Evolutionary conservation across 495 filamentous ascomycete genomes (phyloP).

Genomic region (Xylaria bambusicola): DNA sequence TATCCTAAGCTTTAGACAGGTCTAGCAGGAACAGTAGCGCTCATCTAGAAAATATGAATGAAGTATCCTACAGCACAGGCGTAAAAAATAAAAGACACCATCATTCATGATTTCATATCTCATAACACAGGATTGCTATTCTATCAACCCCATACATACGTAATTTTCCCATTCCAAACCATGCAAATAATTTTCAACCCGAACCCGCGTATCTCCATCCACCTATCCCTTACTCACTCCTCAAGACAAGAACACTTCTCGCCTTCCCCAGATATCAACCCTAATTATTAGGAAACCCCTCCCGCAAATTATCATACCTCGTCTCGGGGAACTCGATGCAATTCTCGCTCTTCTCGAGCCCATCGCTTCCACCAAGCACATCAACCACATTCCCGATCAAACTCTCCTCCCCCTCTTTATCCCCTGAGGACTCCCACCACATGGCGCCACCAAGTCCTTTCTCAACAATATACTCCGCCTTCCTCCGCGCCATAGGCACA

Average conservation of each 20-base stretch:
- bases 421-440: constrained; percentile 95
- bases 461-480: constrained; percentile 67
- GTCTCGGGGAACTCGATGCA: constrained; percentile 69
- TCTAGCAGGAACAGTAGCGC: too few species aligned
- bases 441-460: constrained; percentile 78
- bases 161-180: too few species aligned
- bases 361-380: constrained; percentile 50
- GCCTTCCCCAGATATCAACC: neutral
- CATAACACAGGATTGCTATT: too few species aligned
- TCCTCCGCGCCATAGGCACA: constrained; percentile 61
- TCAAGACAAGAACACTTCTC: neutral
- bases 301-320: constrained; percentile 78
- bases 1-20: too few species aligned
- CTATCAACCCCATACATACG: too few species aligned
- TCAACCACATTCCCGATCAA: constrained; percentile 71
- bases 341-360: constrained; percentile 64
- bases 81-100: too few species aligned
- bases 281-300: constrained; percentile 53
- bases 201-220: too few species aligned
- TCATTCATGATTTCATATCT: too few species aligned
- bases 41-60: too few species aligned
- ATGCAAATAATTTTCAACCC: too few species aligned
- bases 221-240: too few species aligned
- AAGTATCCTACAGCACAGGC: too few species aligned
- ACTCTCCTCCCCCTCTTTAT: constrained; percentile 67